Evolutionary conservation across 768 basidiomycete genomes (phyloP), one percentile per base, ranked within the genome.

Genomic region (Kwoniella pini): DNA sequence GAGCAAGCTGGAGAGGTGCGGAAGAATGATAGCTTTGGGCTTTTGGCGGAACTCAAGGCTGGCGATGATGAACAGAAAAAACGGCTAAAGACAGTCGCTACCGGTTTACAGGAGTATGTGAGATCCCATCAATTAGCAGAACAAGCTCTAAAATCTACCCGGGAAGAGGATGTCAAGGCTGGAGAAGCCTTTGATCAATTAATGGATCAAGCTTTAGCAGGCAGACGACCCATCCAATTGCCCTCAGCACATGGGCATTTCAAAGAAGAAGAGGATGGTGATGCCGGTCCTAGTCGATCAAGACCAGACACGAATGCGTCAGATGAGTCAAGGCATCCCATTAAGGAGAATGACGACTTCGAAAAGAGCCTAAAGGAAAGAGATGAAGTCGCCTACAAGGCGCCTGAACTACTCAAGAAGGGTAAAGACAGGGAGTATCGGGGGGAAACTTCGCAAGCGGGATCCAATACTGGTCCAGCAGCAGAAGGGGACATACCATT

Each of bases 401-500:
- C 67, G 1, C 67, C 67, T 10, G 67, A 68, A 52, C 4, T 57
- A 49, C 19, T 57, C 31, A 45, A 44, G 21, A 57, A 57, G 30
- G 62, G 60, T 15, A 62, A 57, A 43, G 55, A 43, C 21, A 52
- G 48, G 15, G 59, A 28, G 13, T 30, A 11, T 4, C 17, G 53
- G 42, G 3, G 39, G n/a, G n/a, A 36, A 46, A 3, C n/a, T n/a
- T n/a, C n/a, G n/a, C 38, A 36, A 55, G 26, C 21, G 26, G 40
- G 54, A 31, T 33, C 38, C 15, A 40, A 36, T 27, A 19, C 13
- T 42, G 6, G 9, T 42, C 6, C 12, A 11, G 6, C 9, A 42
- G 40, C 22, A 24, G 30, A 19, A 24, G 30, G 55, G 7, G 33
- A 57, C 26, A 48, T 57, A n/a, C 45, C 55, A 19, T 33, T 57